Evolutionary conservation across 2,329 filamentous ascomycete species (phyloP), one percentile per base, ranked within the genome.

Genomic region (Dothistroma septosporum): DNA sequence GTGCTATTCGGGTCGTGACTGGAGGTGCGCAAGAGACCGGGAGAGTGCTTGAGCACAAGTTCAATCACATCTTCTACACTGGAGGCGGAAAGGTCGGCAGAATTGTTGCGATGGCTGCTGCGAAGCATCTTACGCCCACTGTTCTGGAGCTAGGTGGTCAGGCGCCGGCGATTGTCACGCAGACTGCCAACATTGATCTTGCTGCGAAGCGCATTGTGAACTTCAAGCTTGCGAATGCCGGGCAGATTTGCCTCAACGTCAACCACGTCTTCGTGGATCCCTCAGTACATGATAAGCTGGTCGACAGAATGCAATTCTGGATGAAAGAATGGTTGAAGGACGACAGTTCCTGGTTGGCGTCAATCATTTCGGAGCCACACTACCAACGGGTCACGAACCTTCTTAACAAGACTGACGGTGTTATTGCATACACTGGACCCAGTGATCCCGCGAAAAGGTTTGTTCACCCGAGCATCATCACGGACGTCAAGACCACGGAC

Each of bases 51-150:
- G 85, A 92, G 60, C 85, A 92, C 78, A 92, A 92, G 75, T 97
- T 91, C 87, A 91, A 93, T 78, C 96, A 96, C 83, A 80, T 92
- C 58, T 89, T 87, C 60, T 93, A 92, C 67, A 93, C 90, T 0
- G 90, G 90, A n/a, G 89, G 85, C 69, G 90, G 89, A 0, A 76
- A 78, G 0, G 84, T 91, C 0, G 90, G 90, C 2, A 83, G 85
- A 33, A 86, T 91, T 70, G 85, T 95, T 60, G 88, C 85, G 7
- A 79, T 81, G 14, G 80, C 83, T 3, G 89, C 89, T 0, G 91
- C 88, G 22, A 84, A 88, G 71, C 77, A 88, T 67, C 79, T 94
- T 33, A 96, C 95, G 78, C 91, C 90, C 0, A 82, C 89, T 0
- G 78, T 94, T 1, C 81, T 95, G 67, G 91, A 96, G 75, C 80